Evolutionary conservation across 2,329 filamentous ascomycete species (phyloP).

Genomic region (Ophiocordyceps australis): DNA sequence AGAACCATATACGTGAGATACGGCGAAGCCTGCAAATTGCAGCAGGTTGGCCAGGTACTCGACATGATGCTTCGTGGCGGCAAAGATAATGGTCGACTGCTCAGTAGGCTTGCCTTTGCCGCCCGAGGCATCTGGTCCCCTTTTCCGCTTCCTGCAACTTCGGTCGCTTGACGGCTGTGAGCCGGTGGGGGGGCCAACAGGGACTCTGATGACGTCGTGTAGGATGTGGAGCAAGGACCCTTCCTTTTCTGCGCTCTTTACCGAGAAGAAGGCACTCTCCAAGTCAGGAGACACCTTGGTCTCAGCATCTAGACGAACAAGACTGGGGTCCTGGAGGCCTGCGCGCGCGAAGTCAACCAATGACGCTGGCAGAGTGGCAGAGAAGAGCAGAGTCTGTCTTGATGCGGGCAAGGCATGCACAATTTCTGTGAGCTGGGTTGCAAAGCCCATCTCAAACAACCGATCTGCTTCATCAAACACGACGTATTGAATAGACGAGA

Average conservation of each 20-base stretch:
- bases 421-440: constrained; percentile 83
- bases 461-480: constrained; percentile 97
- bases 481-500: constrained; percentile 84
- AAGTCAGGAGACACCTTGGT: constrained; percentile 92
- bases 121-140: constrained; percentile 29
- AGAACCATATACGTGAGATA: constrained; percentile 88
- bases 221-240: constrained; percentile 78
- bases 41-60: constrained; percentile 80
- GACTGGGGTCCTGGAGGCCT: constrained; percentile 76
- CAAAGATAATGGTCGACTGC: constrained; percentile 88
- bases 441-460: constrained; percentile 97
- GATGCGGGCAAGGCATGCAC: constrained; percentile 68
- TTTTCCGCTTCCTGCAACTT: constrained; percentile 54
- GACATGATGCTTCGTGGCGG: constrained; percentile 91
- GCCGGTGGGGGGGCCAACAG: constrained; percentile 41
- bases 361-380: constrained; percentile 82
- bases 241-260: constrained; percentile 89
- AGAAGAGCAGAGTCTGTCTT: constrained; percentile 85
- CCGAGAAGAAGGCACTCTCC: constrained; percentile 85
- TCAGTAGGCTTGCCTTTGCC: constrained; percentile 59
- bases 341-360: constrained; percentile 92
- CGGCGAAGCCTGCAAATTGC: constrained; percentile 64
- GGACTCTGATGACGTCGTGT: constrained; percentile 85
- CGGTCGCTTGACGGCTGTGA: constrained; percentile 26
- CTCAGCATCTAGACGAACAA: constrained; percentile 83